Conservation (phyloP, 2,329 filamentous ascomycete species). For the Leptographium flavum region DNA sequence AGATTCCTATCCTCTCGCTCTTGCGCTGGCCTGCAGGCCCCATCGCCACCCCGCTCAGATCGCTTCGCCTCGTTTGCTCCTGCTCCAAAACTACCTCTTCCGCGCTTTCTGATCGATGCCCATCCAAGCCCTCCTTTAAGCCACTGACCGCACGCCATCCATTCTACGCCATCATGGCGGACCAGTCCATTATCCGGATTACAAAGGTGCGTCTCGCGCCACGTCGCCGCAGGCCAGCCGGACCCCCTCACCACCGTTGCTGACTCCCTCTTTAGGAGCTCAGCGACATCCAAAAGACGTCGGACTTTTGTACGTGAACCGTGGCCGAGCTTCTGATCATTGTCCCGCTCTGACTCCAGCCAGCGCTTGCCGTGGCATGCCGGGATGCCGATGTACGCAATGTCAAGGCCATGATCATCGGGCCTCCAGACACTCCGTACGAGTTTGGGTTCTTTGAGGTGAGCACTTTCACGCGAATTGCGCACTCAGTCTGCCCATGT, state of each 20-base stretch:
- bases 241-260: background rate
- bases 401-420: slow-evolving; percentile 77
- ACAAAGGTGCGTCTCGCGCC: slow-evolving; percentile 47
- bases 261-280: slow-evolving; percentile 47
- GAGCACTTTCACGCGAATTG: too few species aligned
- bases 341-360: background rate
- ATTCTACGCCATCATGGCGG: slow-evolving; percentile 43
- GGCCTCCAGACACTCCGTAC: slow-evolving; percentile 87
- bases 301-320: slow-evolving; percentile 57
- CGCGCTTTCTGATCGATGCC: too few species aligned
- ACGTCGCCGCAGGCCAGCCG: slow-evolving; percentile 1
- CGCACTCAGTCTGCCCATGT: too few species aligned
- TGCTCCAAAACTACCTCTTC: too few species aligned
- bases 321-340: too few species aligned
- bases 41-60: too few species aligned
- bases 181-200: slow-evolving; percentile 80
- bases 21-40: too few species aligned
- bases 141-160: too few species aligned
- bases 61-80: too few species aligned
- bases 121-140: background rate
- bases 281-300: slow-evolving; percentile 66
- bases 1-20: too few species aligned
- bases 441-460: slow-evolving; percentile 97
- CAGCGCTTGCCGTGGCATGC: slow-evolving; percentile 76
- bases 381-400: slow-evolving; percentile 79